Evolutionary conservation across 176 grass and related monocot genomes (phyloP).

Genomic region (Thinopyrum elongatum): DNA sequence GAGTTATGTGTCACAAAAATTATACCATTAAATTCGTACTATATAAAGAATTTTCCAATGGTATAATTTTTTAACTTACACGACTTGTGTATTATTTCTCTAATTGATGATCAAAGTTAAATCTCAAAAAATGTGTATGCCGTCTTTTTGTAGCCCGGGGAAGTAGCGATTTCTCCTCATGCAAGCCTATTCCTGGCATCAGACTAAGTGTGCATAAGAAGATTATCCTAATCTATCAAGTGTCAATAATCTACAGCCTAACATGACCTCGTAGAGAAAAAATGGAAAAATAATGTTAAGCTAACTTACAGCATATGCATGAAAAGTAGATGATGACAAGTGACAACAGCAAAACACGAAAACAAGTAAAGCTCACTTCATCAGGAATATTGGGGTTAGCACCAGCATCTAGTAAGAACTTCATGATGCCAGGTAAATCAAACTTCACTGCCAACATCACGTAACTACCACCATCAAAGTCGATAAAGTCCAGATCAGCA

Average conservation of each 20-base stretch:
- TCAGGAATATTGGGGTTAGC: constrained; percentile 1
- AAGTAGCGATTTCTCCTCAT: no score
- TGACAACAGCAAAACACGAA: not conserved
- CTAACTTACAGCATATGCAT: not conserved
- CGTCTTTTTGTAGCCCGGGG: no score
- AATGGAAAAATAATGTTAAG: not conserved
- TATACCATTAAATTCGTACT: no score
- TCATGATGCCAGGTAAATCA: not conserved
- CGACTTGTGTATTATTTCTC: no score
- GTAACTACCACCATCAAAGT: not conserved
- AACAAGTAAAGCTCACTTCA: not conserved
- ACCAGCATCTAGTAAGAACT: not conserved
- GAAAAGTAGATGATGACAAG: not conserved
- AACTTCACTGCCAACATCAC: not conserved
- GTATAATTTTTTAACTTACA: no score
- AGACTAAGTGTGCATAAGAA: no score
- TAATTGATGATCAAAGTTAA: not conserved
- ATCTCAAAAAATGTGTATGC: no score
- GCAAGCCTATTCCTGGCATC: no score
- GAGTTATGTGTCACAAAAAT: no score
- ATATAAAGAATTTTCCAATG: no score
- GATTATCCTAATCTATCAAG: not conserved
- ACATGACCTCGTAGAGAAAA: not conserved
- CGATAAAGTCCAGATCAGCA: not conserved
- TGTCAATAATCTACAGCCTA: no score